Base-by-base conservation (phyloP, 2,329 filamentous ascomycete genomes). In the Phoma sp. region DNA sequence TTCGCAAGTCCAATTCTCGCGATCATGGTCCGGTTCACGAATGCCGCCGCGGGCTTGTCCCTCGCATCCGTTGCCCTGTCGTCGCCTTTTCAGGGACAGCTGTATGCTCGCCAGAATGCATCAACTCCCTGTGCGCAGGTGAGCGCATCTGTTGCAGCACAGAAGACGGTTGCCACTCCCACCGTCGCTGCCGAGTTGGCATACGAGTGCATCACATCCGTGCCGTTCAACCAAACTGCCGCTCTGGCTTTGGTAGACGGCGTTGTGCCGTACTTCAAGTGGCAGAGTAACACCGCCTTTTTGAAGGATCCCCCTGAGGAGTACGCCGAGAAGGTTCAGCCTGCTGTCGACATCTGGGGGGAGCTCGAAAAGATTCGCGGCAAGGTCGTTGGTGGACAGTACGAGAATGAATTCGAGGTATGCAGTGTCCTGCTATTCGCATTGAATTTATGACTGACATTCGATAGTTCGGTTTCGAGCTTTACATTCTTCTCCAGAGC, bases 241-340 rank as follows among this genome's bases (percentile, higher is more conserved):
- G 76, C 75, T 48, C 64, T 76, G 40, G 74, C 68, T 17, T 64
- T 81, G 31, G 58, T 81, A 25, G 74, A 79, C 17, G 73, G 74
- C 6, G 70, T 81, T n/a, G 69, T 71, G 15, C 78, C 79, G 1
- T 81, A 80, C 59, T 67, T 81, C 37, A 65, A 72, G 29, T 81
- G 78, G 78, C 79, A 81, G 58, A 78, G 77, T 7, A 81, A 72
- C 15, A 74, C 76, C 6, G 71, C 70, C 9, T 80, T 75, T 60
- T 62, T 81, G 31, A 78, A 79, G 53, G 68, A 80, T 24, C 79
- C 79, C 1, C 79, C 79, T 6, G 63, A 60, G 15, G 78, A 81
- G 47, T 81, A 81, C 47, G 75, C 67, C 0, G 74, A 77, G 58
- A 80, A 80, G 57, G 67, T 81, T 0, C 79, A 81, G 55, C 62